Evolutionary conservation across 73 alveolate genomes (phyloP).

Genomic region (Paramecium pentaurelia): DNA sequence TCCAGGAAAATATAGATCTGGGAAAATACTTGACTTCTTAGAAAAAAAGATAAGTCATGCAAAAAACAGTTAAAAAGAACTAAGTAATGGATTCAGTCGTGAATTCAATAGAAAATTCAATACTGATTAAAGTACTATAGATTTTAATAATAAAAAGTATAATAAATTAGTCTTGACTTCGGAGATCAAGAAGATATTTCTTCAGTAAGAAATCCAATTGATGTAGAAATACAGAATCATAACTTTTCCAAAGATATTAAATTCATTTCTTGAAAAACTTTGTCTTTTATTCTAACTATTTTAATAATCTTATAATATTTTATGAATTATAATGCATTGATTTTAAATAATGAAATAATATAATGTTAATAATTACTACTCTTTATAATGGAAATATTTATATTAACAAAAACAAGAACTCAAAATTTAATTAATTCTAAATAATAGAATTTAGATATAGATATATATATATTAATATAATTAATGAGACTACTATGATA

Average conservation of each 20-base stretch:
- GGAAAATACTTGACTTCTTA: conserved; percentile 18
- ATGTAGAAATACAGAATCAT: neutral
- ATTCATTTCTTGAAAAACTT: neutral
- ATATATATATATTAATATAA: neutral
- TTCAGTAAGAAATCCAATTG: neutral
- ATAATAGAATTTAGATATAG: too few species aligned
- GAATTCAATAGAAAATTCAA: neutral
- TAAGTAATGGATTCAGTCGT: neutral
- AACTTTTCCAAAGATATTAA: neutral
- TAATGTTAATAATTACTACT: neutral
- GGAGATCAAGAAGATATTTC: neutral
- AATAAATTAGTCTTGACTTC: neutral
- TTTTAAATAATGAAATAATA: neutral
- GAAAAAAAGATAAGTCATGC: conserved; percentile 36
- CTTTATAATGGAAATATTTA: neutral
- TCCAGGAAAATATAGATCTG: conserved; percentile 41
- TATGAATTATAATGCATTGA: neutral
- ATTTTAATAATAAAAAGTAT: neutral
- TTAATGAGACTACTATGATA: neutral
- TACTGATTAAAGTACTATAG: neutral
- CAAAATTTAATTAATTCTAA: neutral
- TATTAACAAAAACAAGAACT: neutral
- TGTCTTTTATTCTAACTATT: neutral
- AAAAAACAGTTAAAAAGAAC: neutral
- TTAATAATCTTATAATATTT: neutral